phyloP scores from a whole-genome alignment of 2,329 filamentous ascomycete genomes.

The Trichoderma sp. region DNA sequence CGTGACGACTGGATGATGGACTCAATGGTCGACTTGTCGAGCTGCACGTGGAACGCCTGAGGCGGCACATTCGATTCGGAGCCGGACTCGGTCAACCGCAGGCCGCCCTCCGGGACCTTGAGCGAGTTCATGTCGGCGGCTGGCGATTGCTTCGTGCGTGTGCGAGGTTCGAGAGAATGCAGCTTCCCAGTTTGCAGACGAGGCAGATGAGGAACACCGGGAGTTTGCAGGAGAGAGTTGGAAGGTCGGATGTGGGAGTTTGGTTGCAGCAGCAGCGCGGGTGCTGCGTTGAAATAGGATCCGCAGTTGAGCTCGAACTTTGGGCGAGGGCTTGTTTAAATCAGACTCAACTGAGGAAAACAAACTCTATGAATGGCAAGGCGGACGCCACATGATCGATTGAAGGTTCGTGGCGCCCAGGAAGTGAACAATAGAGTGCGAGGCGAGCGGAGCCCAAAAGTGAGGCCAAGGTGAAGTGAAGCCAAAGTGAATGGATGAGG shows the following conservation, averaged over 20 bases:
- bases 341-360: conserved; percentile 26
- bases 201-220: conserved; percentile 11
- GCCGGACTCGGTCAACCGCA: conserved; percentile 56
- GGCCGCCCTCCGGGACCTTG: conserved; percentile 59
- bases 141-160: neutral
- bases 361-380: conserved; percentile 24
- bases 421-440: conserved; percentile 1
- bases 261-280: neutral
- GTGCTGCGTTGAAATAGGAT: neutral
- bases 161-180: conserved; percentile 9
- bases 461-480: conserved; percentile 18
- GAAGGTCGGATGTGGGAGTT: neutral
- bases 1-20: conserved; percentile 64
- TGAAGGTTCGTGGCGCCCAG: conserved; percentile 15
- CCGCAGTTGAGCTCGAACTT: conserved; percentile 9
- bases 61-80: conserved; percentile 49
- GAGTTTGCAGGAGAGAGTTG: neutral
- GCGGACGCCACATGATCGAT: conserved; percentile 31
- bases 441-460: conserved; percentile 15
- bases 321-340: conserved; percentile 15
- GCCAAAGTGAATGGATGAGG: too few species aligned
- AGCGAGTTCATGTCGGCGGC: conserved; percentile 52
- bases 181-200: conserved; percentile 11
- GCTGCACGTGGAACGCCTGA: conserved; percentile 61
- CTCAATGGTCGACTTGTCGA: conserved; percentile 61